These are phyloP conservation scores for Pythium volutum DNA, from an alignment of 352 stramenopile species.

Conservation along the genomic window DNA sequence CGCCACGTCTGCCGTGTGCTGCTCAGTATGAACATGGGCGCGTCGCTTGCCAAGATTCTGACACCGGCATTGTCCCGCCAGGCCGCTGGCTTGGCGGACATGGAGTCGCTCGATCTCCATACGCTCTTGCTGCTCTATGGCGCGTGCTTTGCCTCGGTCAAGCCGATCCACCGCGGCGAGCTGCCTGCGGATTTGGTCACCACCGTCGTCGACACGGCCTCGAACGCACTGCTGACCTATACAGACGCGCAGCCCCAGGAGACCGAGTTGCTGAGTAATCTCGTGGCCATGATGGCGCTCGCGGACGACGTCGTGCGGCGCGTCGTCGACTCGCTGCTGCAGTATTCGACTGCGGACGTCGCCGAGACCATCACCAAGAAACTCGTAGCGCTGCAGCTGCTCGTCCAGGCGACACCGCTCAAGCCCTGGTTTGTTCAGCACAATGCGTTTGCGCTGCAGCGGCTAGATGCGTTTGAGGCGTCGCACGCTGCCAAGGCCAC, in stretches of 20 bases:
- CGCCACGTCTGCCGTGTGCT: constrained; percentile 66
- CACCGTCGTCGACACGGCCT: constrained; percentile 13
- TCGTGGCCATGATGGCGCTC: constrained; percentile 19
- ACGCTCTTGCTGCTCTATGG: constrained; percentile 60
- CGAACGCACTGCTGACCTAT: constrained; percentile 13
- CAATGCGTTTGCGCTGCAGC: constrained; percentile 26
- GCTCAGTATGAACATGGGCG: constrained; percentile 61
- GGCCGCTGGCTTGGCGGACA: constrained; percentile 28
- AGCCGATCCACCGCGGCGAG: constrained; percentile 25
- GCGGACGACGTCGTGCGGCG: constrained; percentile 19
- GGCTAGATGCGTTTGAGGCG: constrained; percentile 25
- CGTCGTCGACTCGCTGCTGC: constrained; percentile 23
- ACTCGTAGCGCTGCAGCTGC: constrained; percentile 45
- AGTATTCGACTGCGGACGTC: constrained; percentile 16
- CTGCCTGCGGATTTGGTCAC: constrained; percentile 51
- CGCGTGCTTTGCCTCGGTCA: constrained; percentile 46
- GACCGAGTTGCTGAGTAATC: constrained; percentile 20
- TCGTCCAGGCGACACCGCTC: constrained; percentile 41
- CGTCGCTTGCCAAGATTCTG: constrained; percentile 67
- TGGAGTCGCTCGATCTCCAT: constrained; percentile 49
- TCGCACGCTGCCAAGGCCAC: constrained; percentile 21
- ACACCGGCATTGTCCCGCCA: constrained; percentile 56
- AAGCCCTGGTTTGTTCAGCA: constrained; percentile 33
- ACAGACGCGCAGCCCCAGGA: constrained; percentile 19
- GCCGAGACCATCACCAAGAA: constrained; percentile 23